A percentile compares a stretch with the other conserved stretches of the same genome.
Conservation (phyloP, 768 basidiomycete species). For the Hygrocybe punicea region DNA sequence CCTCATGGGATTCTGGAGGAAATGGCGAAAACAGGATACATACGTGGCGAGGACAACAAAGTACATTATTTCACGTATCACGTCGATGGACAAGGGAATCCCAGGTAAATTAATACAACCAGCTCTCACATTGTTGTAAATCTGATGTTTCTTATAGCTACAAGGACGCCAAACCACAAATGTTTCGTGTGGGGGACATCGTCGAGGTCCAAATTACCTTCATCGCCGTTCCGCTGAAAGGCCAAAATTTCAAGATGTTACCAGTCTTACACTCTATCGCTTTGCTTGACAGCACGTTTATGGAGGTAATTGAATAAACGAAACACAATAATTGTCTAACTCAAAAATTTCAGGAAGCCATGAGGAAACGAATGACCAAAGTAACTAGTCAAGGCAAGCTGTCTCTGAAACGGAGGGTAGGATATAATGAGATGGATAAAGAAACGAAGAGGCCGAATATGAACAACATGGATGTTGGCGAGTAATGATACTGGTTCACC, state of each 20-base stretch:
- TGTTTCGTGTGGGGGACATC: constrained; percentile 15
- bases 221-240: constrained; percentile 12
- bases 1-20: neutral
- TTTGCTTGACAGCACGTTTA: constrained; percentile 9
- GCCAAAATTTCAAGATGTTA: constrained; percentile 11
- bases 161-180: neutral
- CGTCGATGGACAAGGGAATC: neutral
- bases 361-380: neutral
- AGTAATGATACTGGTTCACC: neutral
- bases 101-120: neutral
- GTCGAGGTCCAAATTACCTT: constrained; percentile 13
- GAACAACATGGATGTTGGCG: neutral
- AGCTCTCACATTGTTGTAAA: neutral
- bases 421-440: neutral
- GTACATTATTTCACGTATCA: neutral
- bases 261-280: constrained; percentile 12
- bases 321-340: neutral
- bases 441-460: neutral
- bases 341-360: neutral
- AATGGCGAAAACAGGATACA: neutral
- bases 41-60: neutral
- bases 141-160: neutral
- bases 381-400: neutral
- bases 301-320: constrained; percentile 7
- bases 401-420: neutral